Evolutionary conservation across 208 protist genomes (phyloP), one percentile per base, ranked within the genome.

Genomic region (Trichomonas tenax): DNA sequence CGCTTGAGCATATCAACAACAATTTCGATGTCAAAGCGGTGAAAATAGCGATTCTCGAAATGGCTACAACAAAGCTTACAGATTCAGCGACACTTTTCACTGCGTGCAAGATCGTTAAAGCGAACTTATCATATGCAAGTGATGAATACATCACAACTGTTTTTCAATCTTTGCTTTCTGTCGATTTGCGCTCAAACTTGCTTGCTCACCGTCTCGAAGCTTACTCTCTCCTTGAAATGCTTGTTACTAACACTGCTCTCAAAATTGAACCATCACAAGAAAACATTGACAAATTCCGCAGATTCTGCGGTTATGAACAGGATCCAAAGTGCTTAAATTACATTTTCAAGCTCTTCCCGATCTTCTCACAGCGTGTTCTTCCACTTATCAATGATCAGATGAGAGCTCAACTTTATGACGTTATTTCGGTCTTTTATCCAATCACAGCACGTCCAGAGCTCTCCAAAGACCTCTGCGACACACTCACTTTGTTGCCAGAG

Each of bases 221-320:
- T 51, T 93, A 93, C 31, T n/a, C 41, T 11, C 31, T 93, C 4
- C 45, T 93, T 93, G 86, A 93, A 46, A 44, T 45, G 11, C 34
- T 89, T 4, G 38, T 89, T 46, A 23, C 34, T 31, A 17, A 41
- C 3, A 1, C 23, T n/a, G 11, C 3, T 46, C 82, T n/a, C 17
- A 44, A 89, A 89, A 46, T 44, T 17, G 40, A 45, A 44, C 17
- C 17, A 21, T 48, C 86, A 48, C 15, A 93, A 93, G 14, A 8
- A 38, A 51, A 49, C 15, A 38, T 93, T 26, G 86, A 93, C 6
- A 51, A 9, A 48, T 93, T 93, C 44, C 41, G 44, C 15, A 17
- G 38, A 38, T 93, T 93, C 45, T 93, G 86, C 38, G 86, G 86
- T 6, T 93, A 93, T 36, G 86, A 93, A 44, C 86, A 93, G 38